Base-by-base conservation (phyloP, 2,329 filamentous ascomycete species). In the Phaeoacremonium minimum region DNA sequence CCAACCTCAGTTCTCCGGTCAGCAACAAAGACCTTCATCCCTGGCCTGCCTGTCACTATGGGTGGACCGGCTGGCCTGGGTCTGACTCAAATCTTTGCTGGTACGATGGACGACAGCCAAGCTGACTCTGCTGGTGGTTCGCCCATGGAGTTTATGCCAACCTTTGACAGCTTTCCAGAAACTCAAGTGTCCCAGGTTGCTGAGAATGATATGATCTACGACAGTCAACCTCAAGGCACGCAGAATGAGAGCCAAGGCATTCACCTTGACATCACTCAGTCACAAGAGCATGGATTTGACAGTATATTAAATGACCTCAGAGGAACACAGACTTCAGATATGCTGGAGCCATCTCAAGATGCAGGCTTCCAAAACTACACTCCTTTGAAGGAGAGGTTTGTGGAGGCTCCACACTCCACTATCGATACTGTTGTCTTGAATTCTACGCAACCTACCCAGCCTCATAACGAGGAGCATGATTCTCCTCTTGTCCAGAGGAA, bases 81-180 rank as follows among this genome's bases (percentile, higher is more conserved):
- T 8, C 71, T 95, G 30, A 94, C 88, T 0, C 90, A 95, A 51
- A 91, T 93, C 44, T 96, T 95, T 55, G 86, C 85, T 5, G 87
- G 87, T 11, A 95, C 89, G 1, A 85, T 96, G 79, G 88, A 86
- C 32, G 80, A 68, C 56, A 78, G 71, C 47, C 73, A 78, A 48
- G 49, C 47, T 37, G 49, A 47, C 14, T 49, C 52, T 12, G 44
- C 45, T 12, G 50, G 42, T 19, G 49, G 48, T 19, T 57, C 72
- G 14, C 71, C 70, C 6, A 60, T 67, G 18, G 59, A 64, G 32
- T 58, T 69, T 41, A 75, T 80, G 56, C 79, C 83, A 4, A 73
- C 72, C 28, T 69, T 82, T 18, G 68, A 75, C 22, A 61, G 63
- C 37, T 71, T 79, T 36, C 67, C 77, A 2, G 75, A 81, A 41